Base-by-base conservation (phyloP, 371 early-diverging fungal species). In the Batkoa obscura region DNA sequence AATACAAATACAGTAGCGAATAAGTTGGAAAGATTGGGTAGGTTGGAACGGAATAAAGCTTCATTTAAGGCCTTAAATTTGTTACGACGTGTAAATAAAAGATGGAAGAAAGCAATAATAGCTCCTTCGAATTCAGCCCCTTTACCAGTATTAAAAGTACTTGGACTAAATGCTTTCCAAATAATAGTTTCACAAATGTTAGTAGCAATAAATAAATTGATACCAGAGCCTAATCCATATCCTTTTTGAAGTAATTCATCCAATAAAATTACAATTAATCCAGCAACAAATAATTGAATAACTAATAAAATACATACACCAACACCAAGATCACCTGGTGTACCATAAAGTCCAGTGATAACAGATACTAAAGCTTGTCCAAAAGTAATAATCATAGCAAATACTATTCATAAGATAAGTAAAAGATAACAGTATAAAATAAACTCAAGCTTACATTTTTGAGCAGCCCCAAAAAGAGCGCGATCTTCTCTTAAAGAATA, bases 241-340 rank as follows among this genome's bases (percentile, higher is more conserved):
- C 99, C 99, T 79, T 99, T 99, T 74, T 99, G 99, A 59, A 99
- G 79, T 62, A 99, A 80, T 78, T 99, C 99, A 71, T 99, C 99
- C 61, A 99, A 77, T 15, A 99, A 74, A 71, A 99, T 89, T 59
- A 93, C 90, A 60, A 99, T 89, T 42, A 96, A 67, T 51, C 99
- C 98, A 43, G 99, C 93, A 63, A 98, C 80, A 58, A 94, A 86
- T 53, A 99, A 73, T 78, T 99, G 99, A 54, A 95, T 74, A 43
- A 99, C 76, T 59, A 99, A 78, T 48, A 99, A 70, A 60, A 88
- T 67, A 64, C 94, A 90, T 59, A 93, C 88, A 63, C 89, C 86
- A 39, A 88, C 79, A 37, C 99, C 99, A 58, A 99, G 80, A 56
- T 89, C 86, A 54, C 76, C 79, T 48, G 98, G 96, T 66, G 83